Conservation (phyloP, 768 basidiomycete genomes). For the Leccinum truebloodii region DNA sequence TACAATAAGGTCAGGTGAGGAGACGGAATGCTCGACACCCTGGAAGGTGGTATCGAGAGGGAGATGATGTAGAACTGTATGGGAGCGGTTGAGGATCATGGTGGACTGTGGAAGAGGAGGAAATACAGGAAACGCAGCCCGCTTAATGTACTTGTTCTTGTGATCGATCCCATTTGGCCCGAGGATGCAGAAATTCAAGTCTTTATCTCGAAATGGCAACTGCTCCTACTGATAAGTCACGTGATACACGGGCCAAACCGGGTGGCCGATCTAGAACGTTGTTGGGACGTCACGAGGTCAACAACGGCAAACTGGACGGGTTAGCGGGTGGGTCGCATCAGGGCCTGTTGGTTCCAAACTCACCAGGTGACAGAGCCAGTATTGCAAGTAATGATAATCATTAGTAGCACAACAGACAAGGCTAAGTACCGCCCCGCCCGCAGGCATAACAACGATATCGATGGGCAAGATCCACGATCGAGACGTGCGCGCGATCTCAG, state of each 20-base stretch:
- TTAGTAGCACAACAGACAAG: neutral
- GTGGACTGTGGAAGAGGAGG: conserved; percentile 8
- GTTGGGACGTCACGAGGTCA: conserved; percentile 7
- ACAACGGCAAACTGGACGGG: conserved; percentile 14
- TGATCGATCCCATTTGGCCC: conserved; percentile 27
- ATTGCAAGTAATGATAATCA: neutral
- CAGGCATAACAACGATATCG: neutral
- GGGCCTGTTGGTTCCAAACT: neutral
- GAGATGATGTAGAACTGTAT: conserved; percentile 46
- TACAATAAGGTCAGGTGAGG: conserved; percentile 53
- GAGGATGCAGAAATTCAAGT: conserved; percentile 23
- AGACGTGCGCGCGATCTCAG: neutral
- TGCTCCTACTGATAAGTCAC: conserved; percentile 20
- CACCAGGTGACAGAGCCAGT: neutral
- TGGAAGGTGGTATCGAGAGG: conserved; percentile 63
- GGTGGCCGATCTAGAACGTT: neutral
- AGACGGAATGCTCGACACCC: conserved; percentile 62
- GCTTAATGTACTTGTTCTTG: conserved; percentile 18
- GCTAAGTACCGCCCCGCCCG: neutral
- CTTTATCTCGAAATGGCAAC: conserved; percentile 24
- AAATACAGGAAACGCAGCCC: neutral
- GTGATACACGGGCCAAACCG: conserved; percentile 25
- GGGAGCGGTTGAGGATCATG: conserved; percentile 33
- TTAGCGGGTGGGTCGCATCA: neutral
- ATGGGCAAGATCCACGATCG: neutral